phyloP scores from a whole-genome alignment of 73 alveolate genomes.

The Tetrahymena malaccensis region DNA sequence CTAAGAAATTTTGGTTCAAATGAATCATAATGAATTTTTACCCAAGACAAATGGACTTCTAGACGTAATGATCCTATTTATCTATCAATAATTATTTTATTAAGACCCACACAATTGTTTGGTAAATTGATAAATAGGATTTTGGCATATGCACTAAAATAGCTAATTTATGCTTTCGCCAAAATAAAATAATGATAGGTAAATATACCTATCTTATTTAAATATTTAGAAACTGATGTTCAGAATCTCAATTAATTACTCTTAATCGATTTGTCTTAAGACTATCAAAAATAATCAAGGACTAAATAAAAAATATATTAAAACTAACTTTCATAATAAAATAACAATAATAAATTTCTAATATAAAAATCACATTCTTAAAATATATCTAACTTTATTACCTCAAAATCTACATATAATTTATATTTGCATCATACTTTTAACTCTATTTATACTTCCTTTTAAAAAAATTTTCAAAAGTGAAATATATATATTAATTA shows the following conservation, averaged over 20 bases:
- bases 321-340: not conserved
- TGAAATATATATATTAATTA: no score
- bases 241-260: no score
- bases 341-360: not conserved
- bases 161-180: not conserved
- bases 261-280: not conserved
- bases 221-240: no score
- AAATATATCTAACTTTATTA: not conserved
- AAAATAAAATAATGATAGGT: no score
- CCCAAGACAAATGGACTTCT: not conserved
- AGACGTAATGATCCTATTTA: not conserved
- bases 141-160: not conserved
- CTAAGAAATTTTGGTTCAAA: not conserved
- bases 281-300: not conserved
- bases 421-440: not conserved
- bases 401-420: not conserved
- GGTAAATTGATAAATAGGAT: not conserved
- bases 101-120: not conserved
- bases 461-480: no score
- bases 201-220: no score
- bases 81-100: not conserved
- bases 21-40: no score
- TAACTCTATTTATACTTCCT: not conserved
- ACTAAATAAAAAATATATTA: no score
- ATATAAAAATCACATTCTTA: no score